Percentiles rank a stretch among this genome's conserved stretches.
phyloP scores from a whole-genome alignment of 192 early-diverging fungal species.

The Coemansia sp. region DNA sequence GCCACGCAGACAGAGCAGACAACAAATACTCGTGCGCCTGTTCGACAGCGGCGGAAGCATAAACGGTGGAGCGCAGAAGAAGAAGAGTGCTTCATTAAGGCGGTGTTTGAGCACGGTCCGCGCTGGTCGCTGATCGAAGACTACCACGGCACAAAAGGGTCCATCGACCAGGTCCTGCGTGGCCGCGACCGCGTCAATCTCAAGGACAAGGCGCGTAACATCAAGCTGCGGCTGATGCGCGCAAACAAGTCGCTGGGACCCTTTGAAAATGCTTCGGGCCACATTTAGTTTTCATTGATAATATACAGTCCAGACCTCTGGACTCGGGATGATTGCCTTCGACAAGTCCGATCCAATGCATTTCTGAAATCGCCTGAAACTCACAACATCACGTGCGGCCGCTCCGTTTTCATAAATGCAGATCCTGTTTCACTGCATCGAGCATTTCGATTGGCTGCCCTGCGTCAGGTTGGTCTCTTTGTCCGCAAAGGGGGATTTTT shows the following conservation, averaged over 20 bases:
- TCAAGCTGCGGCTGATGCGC: slow-evolving; percentile 47
- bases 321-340: no score
- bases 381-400: slow-evolving; percentile 11
- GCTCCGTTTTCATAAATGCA: background rate
- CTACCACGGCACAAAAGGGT: slow-evolving; percentile 30
- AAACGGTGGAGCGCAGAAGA: slow-evolving; percentile 32
- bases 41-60: slow-evolving; percentile 3
- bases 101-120: slow-evolving; percentile 25
- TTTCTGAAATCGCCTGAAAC: background rate
- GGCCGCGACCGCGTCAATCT: slow-evolving; percentile 37
- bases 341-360: background rate
- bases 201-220: slow-evolving; percentile 55
- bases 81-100: slow-evolving; percentile 39
- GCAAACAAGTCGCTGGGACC: slow-evolving; percentile 35
- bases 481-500: slow-evolving; percentile 2
- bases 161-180: slow-evolving; percentile 20
- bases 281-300: background rate
- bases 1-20: background rate
- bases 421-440: background rate
- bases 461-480: background rate
- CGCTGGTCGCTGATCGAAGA: slow-evolving; percentile 31
- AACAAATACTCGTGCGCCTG: background rate
- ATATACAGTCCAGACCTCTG: no score
- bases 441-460: slow-evolving; percentile 16
- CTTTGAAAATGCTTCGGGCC: slow-evolving; percentile 19